These are phyloP conservation scores for Beauveria australis DNA, from an alignment of 2,329 filamentous ascomycete species.

Conservation along the genomic window DNA sequence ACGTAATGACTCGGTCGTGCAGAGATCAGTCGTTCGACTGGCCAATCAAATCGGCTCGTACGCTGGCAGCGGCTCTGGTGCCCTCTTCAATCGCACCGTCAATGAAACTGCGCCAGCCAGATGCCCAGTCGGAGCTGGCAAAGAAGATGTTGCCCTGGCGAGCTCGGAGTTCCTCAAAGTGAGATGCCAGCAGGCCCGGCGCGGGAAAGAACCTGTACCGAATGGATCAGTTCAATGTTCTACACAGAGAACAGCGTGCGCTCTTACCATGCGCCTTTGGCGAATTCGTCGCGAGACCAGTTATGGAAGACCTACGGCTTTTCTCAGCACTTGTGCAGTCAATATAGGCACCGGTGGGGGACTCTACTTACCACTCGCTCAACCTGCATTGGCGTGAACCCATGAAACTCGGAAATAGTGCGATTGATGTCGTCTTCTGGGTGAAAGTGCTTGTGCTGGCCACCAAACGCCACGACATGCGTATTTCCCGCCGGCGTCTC, in stretches of 20 bases:
- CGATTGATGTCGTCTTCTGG: slow-evolving; percentile 31
- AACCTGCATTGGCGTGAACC: slow-evolving; percentile 25
- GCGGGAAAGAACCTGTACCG: slow-evolving; percentile 25
- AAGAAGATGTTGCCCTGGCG: slow-evolving; percentile 37
- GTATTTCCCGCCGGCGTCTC: slow-evolving; percentile 36
- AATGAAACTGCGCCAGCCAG: slow-evolving; percentile 41
- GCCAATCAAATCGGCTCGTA: slow-evolving; percentile 11
- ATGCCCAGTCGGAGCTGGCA: slow-evolving; percentile 39
- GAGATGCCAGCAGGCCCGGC: slow-evolving; percentile 28
- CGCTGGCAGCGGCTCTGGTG: slow-evolving; percentile 22
- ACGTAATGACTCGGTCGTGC: neutral
- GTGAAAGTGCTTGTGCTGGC: slow-evolving; percentile 32
- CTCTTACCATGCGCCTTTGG: slow-evolving; percentile 33
- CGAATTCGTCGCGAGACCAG: slow-evolving; percentile 38
- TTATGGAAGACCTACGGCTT: slow-evolving; percentile 34
- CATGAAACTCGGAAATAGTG: slow-evolving; percentile 24
- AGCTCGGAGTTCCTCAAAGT: slow-evolving; percentile 31
- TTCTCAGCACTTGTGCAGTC: neutral
- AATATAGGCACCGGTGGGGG: too few relatives aligned
- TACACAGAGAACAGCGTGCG: too few relatives aligned
- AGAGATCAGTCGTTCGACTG: neutral
- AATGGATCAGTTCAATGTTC: neutral
- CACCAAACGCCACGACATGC: slow-evolving; percentile 39
- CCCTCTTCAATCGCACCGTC: slow-evolving; percentile 42
- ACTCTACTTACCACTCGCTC: slow-evolving; percentile 18